Evolutionary conservation across 192 early-diverging fungal species (phyloP).

Genomic region (Gigaspora rosea): DNA sequence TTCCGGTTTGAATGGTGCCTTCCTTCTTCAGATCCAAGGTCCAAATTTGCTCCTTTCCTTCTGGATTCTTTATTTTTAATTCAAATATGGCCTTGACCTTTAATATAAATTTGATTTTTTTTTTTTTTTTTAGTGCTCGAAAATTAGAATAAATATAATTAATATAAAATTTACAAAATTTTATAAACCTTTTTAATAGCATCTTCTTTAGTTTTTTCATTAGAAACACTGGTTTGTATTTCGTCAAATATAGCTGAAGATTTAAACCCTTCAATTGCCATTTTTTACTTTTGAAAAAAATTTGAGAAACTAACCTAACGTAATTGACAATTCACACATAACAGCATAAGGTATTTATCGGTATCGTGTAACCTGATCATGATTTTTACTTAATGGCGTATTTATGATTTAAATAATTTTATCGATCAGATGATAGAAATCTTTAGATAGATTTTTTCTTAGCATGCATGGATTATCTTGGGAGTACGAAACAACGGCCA

Average conservation of each 20-base stretch:
- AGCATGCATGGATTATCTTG: too few relatives aligned
- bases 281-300: too few relatives aligned
- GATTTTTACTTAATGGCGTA: too few relatives aligned
- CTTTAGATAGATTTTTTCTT: too few relatives aligned
- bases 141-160: background rate
- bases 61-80: conserved; percentile 78
- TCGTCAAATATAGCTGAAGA: background rate
- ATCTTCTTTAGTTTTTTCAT: background rate
- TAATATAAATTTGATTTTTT: background rate
- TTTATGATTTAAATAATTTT: too few relatives aligned
- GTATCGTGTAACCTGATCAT: too few relatives aligned
- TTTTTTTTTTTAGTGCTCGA: background rate
- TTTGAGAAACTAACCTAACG: too few relatives aligned
- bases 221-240: background rate
- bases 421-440: too few relatives aligned
- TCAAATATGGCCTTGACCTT: conserved; percentile 83
- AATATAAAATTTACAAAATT: background rate
- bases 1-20: conserved; percentile 54
- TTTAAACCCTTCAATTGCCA: background rate
- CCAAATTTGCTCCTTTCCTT: conserved; percentile 74
- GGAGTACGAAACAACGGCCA: too few relatives aligned
- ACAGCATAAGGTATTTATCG: too few relatives aligned
- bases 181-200: background rate
- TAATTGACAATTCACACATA: too few relatives aligned
- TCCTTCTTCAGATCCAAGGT: conserved; percentile 84